phyloP scores from a whole-genome alignment of 306 rosid species.

The Cucurbita argyrosperma region DNA sequence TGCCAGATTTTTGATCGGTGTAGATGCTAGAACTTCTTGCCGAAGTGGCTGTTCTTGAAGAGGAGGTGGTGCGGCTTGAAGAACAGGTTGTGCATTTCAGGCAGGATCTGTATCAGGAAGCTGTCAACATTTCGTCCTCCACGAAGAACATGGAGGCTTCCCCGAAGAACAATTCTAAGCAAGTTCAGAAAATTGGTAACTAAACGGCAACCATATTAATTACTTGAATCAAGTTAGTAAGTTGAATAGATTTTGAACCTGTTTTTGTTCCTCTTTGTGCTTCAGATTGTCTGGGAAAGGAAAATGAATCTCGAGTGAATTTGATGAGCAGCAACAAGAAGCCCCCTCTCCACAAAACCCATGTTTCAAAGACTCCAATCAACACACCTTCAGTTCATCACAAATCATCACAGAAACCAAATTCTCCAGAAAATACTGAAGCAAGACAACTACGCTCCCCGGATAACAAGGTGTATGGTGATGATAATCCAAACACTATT shows the following conservation, averaged over 20 bases:
- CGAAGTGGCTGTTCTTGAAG: constrained; percentile 91
- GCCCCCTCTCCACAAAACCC: constrained; percentile 17
- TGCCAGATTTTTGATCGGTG: constrained; percentile 1
- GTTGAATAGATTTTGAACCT: constrained; percentile 1
- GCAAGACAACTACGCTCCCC: constrained; percentile 14
- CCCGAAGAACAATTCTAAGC: constrained; percentile 17
- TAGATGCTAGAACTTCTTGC: constrained; percentile 81
- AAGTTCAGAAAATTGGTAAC: constrained; percentile 17
- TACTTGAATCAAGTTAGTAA: background rate
- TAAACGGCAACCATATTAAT: background rate
- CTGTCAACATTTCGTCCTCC: constrained; percentile 53
- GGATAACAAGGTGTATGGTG: constrained; percentile 16
- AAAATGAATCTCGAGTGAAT: constrained; percentile 29
- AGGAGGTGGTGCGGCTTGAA: constrained; percentile 88
- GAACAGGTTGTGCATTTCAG: constrained; percentile 63
- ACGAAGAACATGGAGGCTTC: constrained; percentile 32
- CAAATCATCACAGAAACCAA: constrained; percentile 33
- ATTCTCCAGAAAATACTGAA: constrained; percentile 29
- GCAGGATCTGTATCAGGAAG: constrained; percentile 69
- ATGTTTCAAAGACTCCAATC: constrained; percentile 15
- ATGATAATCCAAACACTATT: constrained; percentile 56
- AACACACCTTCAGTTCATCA: constrained; percentile 28
- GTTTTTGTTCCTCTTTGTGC: constrained; percentile 8
- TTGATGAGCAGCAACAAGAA: constrained; percentile 26
- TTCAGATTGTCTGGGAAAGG: constrained; percentile 55